Evolutionary conservation across 2,329 filamentous ascomycete species (phyloP).

Genomic region (Cadophora malorum): DNA sequence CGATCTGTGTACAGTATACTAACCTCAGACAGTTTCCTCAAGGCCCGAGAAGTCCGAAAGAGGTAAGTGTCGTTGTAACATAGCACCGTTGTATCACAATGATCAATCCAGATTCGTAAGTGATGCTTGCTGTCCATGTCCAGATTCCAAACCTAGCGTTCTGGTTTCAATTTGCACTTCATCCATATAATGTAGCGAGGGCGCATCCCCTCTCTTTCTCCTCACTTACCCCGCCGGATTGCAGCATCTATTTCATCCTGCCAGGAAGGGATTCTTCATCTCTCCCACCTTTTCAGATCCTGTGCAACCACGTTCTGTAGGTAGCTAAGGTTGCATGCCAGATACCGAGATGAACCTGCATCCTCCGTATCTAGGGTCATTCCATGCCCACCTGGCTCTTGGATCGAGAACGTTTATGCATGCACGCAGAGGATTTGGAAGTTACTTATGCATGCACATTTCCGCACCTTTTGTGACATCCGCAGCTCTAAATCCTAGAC

Average conservation of each 20-base stretch:
- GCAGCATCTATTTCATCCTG: background rate
- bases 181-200: background rate
- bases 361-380: background rate
- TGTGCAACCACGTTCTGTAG: conserved; percentile 4
- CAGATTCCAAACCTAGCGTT: background rate
- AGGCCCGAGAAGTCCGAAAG: background rate
- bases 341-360: conserved; percentile 18
- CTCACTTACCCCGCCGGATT: conserved; percentile 2
- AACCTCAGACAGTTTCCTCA: background rate
- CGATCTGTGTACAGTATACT: background rate
- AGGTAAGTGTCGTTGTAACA: background rate
- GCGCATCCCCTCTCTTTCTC: background rate
- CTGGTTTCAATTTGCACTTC: background rate
- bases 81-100: background rate
- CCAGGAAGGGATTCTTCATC: background rate
- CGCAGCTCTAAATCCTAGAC: background rate
- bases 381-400: background rate
- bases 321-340: conserved; percentile 20
- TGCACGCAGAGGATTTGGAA: background rate
- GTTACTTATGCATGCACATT: conserved; percentile 18
- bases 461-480: conserved; percentile 13
- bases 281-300: background rate
- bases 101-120: background rate
- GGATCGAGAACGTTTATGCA: conserved; percentile 5
- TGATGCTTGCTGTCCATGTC: background rate